These are phyloP conservation scores for Meira miltonrushii DNA, from an alignment of 1,284 basidiomycete species.

Conservation along the genomic window DNA sequence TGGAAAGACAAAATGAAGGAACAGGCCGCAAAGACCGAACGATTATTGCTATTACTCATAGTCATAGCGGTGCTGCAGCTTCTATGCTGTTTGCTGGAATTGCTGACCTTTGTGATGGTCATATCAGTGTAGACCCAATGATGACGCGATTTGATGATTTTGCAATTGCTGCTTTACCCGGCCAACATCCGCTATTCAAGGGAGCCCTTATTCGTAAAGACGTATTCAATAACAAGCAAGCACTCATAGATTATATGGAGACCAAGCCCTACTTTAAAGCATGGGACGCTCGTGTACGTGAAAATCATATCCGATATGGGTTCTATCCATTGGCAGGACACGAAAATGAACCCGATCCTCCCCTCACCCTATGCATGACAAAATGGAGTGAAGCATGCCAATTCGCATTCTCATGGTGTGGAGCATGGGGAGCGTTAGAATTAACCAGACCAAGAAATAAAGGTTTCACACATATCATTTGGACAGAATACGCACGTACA, in stretches of 20 bases:
- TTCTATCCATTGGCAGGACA: slow-evolving; percentile 50
- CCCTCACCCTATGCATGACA: slow-evolving; percentile 31
- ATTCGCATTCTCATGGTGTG: slow-evolving; percentile 16
- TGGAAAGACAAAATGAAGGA: not conserved
- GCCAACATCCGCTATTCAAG: slow-evolving; percentile 20
- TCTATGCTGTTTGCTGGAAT: slow-evolving; percentile 61
- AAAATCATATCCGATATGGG: slow-evolving; percentile 65
- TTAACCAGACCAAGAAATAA: slow-evolving; percentile 18
- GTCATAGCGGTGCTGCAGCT: slow-evolving; percentile 59
- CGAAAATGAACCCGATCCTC: slow-evolving; percentile 18
- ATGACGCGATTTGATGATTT: not conserved
- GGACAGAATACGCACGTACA: slow-evolving; percentile 2
- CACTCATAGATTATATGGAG: slow-evolving; percentile 54
- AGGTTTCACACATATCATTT: slow-evolving; percentile 17
- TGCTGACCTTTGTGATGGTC: slow-evolving; percentile 66
- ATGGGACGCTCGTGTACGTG: slow-evolving; percentile 69
- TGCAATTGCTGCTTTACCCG: not conserved
- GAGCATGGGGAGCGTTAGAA: slow-evolving; percentile 12
- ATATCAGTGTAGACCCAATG: slow-evolving; percentile 77
- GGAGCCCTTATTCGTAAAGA: slow-evolving; percentile 64
- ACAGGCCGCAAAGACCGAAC: slow-evolving; percentile 19
- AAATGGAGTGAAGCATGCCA: slow-evolving; percentile 43
- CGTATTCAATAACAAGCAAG: slow-evolving; percentile 59
- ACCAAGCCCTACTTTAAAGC: slow-evolving; percentile 65
- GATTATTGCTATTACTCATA: slow-evolving; percentile 71